Base-by-base conservation (phyloP, 768 basidiomycete species). In the Russula emetica region DNA sequence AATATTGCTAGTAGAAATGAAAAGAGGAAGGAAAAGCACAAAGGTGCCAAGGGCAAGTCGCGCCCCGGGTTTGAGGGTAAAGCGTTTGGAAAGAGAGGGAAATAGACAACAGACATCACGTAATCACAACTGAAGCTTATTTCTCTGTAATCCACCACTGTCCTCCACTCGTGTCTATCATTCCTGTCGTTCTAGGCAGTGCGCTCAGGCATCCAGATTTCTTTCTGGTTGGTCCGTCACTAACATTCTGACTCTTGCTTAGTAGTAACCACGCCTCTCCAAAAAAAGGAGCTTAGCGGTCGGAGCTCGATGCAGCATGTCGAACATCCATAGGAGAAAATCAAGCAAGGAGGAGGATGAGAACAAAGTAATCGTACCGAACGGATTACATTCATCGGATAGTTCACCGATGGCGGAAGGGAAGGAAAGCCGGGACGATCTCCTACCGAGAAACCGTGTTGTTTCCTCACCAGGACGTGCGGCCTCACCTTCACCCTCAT, bases 21-120 rank as follows among this genome's bases (percentile, higher is more conserved):
- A 72, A 80, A 88, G 38, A 80, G 82, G 73, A 83, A 80, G 67
- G 85, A 85, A 54, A 85, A 81, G 72, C 76, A 77, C 64, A 85
- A 77, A 80, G 77, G 84, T 68, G 76, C 76, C 66, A 80, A 79
- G 69, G 73, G 71, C 32, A 84, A 84, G 74, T 85, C 85, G 3
- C 78, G 92, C 51, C 92, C 92, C 22, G 92, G 92, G 1, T 94
- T 94, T 70, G 92, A 94, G 73, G 92, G 92, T 38, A 92, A 92
- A 72, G 78, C 85, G 18, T 89, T 90, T 69, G 86, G 86, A 45
- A 86, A 85, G 16, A 74, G 73, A 55, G 13, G 13, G 50, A 45
- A 63, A 36, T 45, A 36, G 44, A 28, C 26, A n/a, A 34, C 8
- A n/a, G 5, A 30, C 18, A 5, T 20, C 42, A 63, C 57, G 58